A percentile compares a stretch with the other conserved stretches of the same genome.
These are phyloP conservation scores for Claviceps paspali DNA, from an alignment of 2,329 filamentous ascomycete species.

Conservation along the genomic window DNA sequence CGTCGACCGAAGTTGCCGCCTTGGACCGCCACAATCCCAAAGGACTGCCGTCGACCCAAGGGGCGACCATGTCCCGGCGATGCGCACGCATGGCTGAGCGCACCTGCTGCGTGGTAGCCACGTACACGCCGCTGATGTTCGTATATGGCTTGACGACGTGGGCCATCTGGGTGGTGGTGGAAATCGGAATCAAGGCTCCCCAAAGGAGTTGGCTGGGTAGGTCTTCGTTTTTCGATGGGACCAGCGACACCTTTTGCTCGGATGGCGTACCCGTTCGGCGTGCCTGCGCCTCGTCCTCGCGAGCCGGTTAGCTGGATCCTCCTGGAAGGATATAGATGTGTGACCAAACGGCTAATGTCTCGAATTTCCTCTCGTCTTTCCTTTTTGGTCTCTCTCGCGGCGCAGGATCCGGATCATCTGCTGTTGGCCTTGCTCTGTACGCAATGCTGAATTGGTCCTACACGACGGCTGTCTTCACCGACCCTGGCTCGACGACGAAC, in stretches of 20 bases:
- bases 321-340: neutral
- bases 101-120: slow-evolving; percentile 63
- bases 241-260: no score
- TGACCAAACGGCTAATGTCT: neutral
- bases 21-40: slow-evolving; percentile 8
- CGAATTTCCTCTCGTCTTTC: neutral
- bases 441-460: slow-evolving; percentile 75
- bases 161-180: slow-evolving; percentile 77
- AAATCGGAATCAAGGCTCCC: slow-evolving; percentile 46
- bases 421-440: slow-evolving; percentile 57
- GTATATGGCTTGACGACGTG: slow-evolving; percentile 85
- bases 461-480: slow-evolving; percentile 82
- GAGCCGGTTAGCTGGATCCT: neutral
- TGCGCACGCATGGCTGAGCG: slow-evolving; percentile 63
- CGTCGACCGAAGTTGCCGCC: slow-evolving; percentile 3
- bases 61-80: slow-evolving; percentile 34
- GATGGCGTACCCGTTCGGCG: no score
- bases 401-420: slow-evolving; percentile 39
- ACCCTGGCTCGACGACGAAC: slow-evolving; percentile 58
- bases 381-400: neutral
- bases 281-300: neutral
- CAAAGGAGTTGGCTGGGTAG: slow-evolving; percentile 43
- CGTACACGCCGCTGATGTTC: slow-evolving; percentile 77
- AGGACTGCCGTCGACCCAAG: slow-evolving; percentile 5
- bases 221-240: no score